Evolutionary conservation across 805 yeast species (phyloP).

Genomic region (Candida taoyuanica): DNA sequence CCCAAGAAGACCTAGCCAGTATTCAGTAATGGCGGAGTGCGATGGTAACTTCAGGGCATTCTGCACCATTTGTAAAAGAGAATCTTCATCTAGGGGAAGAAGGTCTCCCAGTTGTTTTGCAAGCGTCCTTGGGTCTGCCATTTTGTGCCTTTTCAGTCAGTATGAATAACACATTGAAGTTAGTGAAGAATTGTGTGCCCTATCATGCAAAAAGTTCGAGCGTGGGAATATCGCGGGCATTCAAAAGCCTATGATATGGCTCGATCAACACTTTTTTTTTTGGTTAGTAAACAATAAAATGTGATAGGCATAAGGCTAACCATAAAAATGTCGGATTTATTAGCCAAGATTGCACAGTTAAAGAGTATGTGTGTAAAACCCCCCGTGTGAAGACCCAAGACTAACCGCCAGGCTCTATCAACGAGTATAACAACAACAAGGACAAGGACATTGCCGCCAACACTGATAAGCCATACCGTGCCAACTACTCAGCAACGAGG

Average conservation of each 20-base stretch:
- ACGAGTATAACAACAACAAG: slow-evolving; percentile 8
- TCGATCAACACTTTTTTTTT: background rate
- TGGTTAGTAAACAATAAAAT: background rate
- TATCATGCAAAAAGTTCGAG: background rate
- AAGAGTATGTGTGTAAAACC: slow-evolving; percentile 15
- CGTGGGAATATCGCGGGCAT: background rate
- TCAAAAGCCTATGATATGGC: background rate
- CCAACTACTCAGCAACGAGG: slow-evolving; percentile 4
- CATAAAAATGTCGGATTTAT: slow-evolving; percentile 8
- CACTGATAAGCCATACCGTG: slow-evolving; percentile 6
- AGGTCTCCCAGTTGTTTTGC: slow-evolving; percentile 27
- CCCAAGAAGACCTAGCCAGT: slow-evolving; percentile 54
- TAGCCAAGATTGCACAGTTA: slow-evolving; percentile 20
- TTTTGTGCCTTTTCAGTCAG: background rate
- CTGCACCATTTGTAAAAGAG: slow-evolving; percentile 49
- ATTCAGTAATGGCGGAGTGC: slow-evolving; percentile 44
- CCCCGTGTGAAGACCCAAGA: background rate
- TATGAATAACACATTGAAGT: background rate
- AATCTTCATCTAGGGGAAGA: slow-evolving; percentile 55
- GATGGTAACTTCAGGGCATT: slow-evolving; percentile 45
- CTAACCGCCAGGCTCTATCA: slow-evolving; percentile 24
- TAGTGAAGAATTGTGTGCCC: background rate
- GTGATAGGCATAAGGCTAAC: no score
- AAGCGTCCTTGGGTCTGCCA: slow-evolving; percentile 4
- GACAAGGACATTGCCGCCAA: slow-evolving; percentile 2